Percentiles rank a stretch among this genome's conserved stretches.
Evolutionary conservation across 2,329 filamentous ascomycete species (phyloP).

Genomic region (Xylaria arbuscula): DNA sequence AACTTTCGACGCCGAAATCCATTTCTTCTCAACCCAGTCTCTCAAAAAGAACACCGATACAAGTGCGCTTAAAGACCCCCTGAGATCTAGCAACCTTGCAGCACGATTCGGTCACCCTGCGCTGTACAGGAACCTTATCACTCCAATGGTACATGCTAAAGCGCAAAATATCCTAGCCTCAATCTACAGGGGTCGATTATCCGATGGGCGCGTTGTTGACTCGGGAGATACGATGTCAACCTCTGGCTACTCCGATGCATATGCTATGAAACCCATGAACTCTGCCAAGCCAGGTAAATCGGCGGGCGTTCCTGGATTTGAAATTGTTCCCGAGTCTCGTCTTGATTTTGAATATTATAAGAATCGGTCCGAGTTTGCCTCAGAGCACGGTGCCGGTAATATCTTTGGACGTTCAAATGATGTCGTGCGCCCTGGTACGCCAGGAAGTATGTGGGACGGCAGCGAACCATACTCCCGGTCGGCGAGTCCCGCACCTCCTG

Average conservation of each 20-base stretch:
- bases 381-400: constrained; percentile 84
- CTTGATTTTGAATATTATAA: constrained; percentile 95
- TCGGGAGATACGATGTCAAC: constrained; percentile 66
- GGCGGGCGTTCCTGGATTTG: constrained; percentile 75
- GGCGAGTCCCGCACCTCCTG: constrained; percentile 57
- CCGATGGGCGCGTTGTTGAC: constrained; percentile 71
- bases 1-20: constrained; percentile 80
- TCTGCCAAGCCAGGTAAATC: constrained; percentile 61
- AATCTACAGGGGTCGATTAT: constrained; percentile 84
- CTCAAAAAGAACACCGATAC: constrained; percentile 60
- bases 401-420: constrained; percentile 71
- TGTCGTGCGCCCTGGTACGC: constrained; percentile 70
- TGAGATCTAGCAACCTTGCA: constrained; percentile 74
- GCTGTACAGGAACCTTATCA: constrained; percentile 41
- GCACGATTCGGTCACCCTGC: constrained; percentile 83
- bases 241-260: constrained; percentile 85
- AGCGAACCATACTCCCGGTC: constrained; percentile 61
- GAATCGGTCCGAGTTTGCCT: constrained; percentile 86
- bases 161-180: constrained; percentile 87
- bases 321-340: constrained; percentile 86
- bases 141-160: constrained; percentile 65
- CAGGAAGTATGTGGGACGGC: constrained; percentile 62
- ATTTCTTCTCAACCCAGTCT: constrained; percentile 80
- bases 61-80: constrained; percentile 62
- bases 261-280: constrained; percentile 82